phyloP scores from a whole-genome alignment of 2,329 filamentous ascomycete genomes.

The Emergomyces orientalis region DNA sequence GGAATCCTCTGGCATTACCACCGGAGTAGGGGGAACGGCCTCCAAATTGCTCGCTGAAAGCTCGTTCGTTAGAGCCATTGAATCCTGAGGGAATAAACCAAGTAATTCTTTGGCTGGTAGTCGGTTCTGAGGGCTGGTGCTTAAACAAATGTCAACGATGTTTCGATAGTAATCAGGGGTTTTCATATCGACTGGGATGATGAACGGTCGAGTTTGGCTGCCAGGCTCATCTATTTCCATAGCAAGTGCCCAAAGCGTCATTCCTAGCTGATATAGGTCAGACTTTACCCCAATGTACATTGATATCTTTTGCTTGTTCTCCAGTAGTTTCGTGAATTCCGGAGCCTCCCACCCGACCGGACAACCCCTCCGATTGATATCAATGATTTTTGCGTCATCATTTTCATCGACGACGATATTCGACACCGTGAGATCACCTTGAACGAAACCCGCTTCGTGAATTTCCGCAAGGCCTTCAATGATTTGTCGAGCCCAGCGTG shows the following conservation, averaged over 20 bases:
- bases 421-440: slow-evolving; percentile 92
- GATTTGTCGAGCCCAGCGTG: slow-evolving; percentile 86
- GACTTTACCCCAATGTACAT: slow-evolving; percentile 99
- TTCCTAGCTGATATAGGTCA: slow-evolving; percentile 89
- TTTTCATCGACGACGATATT: slow-evolving; percentile 88
- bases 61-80: neutral
- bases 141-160: slow-evolving; percentile 68
- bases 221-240: slow-evolving; percentile 87
- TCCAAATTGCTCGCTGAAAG: neutral
- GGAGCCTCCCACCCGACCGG: slow-evolving; percentile 97
- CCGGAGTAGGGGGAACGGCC: neutral
- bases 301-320: slow-evolving; percentile 78
- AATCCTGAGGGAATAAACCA: slow-evolving; percentile 50
- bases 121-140: slow-evolving; percentile 61
- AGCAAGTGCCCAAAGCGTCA: slow-evolving; percentile 91
- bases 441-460: slow-evolving; percentile 91
- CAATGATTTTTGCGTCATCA: slow-evolving; percentile 89
- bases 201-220: slow-evolving; percentile 60
- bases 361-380: slow-evolving; percentile 95
- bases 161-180: slow-evolving; percentile 72
- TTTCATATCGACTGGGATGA: slow-evolving; percentile 42
- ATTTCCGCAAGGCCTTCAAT: slow-evolving; percentile 83
- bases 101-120: slow-evolving; percentile 65
- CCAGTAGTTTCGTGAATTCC: slow-evolving; percentile 74
- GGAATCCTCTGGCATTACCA: slow-evolving; percentile 13